Evolutionary conservation across 345 rosid genomes (phyloP), one percentile per base, ranked within the genome.

Genomic region (Eucalyptus globulus): DNA sequence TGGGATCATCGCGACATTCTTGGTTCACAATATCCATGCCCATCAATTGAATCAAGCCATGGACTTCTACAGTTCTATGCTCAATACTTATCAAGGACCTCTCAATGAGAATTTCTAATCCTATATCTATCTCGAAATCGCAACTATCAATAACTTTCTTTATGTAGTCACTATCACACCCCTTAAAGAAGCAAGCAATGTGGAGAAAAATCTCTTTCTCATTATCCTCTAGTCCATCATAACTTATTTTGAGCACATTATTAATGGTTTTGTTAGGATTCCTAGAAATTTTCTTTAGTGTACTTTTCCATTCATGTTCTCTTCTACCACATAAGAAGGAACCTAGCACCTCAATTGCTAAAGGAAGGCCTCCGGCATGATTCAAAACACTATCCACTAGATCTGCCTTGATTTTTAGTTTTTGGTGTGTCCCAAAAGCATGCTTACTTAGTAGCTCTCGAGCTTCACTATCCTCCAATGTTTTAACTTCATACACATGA

Each of bases 21-120:
- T 65, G 76, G 21, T 65, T 65, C 21, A 65, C 76, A 7, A 65
- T 65, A n/a, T 65, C 76, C 10, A 14, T n/a, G 2, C 76, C 76
- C 76, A n/a, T 65, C 6, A 15, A 14, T n/a, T 65, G 76, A 65
- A n/a, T 65, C 21, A 65, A n/a, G 40, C 8, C 76, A n/a, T 65
- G 76, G 11, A 65, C 0, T n/a, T 29, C 9, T 0, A 65, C 4
- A 3, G 0, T 14, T n/a, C 19, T 1, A 1, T 7, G 5, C 37
- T 14, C 11, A 2, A 14, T n/a, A 29, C 76, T n/a, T 65, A 65
- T 65, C 76, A 65, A n/a, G 21, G 37, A 14, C 76, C 76, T n/a
- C 76, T 65, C 34, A 7, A n/a, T 7, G 34, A 65, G 40, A 65
- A 12, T 65, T 7, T 14, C 6, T 10, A 65, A 65, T n/a, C 76